Percentiles rank a stretch among this genome's conserved stretches.
These are phyloP conservation scores for Ramalina intermedia DNA, from an alignment of 495 filamentous ascomycete genomes.

Conservation along the genomic window DNA sequence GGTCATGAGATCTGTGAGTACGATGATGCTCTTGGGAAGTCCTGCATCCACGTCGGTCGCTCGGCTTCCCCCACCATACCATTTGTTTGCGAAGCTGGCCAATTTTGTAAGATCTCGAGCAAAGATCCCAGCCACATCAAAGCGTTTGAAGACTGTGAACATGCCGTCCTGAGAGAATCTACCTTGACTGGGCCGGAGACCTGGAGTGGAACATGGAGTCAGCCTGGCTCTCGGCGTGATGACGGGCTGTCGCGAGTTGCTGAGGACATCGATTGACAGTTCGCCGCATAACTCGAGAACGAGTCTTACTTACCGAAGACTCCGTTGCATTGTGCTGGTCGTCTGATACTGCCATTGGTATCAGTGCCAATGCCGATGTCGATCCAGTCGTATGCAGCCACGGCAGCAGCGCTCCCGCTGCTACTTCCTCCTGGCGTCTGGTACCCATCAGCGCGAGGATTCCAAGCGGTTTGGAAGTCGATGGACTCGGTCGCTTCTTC, in stretches of 20 bases:
- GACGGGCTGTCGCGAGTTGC: too few species aligned
- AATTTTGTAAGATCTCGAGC: conserved; percentile 3
- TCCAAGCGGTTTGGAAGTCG: conserved; percentile 12
- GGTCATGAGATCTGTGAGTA: conserved; percentile 1
- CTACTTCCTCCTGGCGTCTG: conserved; percentile 12
- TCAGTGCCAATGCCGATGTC: conserved; percentile 37
- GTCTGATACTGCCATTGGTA: conserved; percentile 1
- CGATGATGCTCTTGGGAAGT: neutral
- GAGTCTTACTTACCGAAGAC: neutral
- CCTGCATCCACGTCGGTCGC: neutral
- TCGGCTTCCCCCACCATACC: neutral
- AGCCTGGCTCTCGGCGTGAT: too few species aligned
- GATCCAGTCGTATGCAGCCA: conserved; percentile 32
- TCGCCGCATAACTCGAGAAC: too few species aligned
- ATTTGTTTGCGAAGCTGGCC: neutral
- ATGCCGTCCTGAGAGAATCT: conserved; percentile 1
- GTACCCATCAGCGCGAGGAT: conserved; percentile 13
- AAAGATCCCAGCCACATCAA: conserved; percentile 1
- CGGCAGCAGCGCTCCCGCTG: conserved; percentile 11
- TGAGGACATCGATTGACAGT: too few species aligned
- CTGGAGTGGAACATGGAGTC: too few species aligned
- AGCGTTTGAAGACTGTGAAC: neutral
- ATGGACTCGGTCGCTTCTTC: conserved; percentile 7
- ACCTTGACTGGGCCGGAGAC: neutral
- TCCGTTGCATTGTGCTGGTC: neutral